A percentile compares a stretch with the other conserved stretches of the same genome.
Conservation (phyloP, 306 rosid species). For the Alnus rubra region DNA sequence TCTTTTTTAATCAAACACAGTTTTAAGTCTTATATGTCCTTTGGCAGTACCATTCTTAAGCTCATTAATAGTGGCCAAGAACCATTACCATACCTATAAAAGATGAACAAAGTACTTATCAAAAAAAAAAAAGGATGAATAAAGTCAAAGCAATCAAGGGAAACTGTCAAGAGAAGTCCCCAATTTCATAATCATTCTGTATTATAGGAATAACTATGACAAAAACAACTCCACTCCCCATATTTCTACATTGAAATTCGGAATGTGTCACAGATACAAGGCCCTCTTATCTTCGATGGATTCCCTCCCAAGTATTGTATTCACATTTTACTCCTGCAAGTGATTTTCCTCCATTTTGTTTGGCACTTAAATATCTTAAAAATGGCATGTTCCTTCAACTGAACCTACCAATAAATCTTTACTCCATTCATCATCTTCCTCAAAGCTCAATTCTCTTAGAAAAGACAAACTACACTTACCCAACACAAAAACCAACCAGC, state of each 20-base stretch:
- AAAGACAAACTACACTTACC: not conserved
- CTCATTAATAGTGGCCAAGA: not conserved
- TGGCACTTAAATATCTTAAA: not conserved
- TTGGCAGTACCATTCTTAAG: not conserved
- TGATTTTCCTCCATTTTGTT: not conserved
- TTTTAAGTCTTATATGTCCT: not conserved
- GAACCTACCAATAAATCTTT: not conserved
- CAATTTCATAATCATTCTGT: not conserved
- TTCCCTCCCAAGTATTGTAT: not conserved
- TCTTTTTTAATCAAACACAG: not conserved
- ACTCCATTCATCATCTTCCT: not conserved
- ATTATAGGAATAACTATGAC: not conserved
- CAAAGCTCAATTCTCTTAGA: not conserved
- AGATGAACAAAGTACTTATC: not conserved
- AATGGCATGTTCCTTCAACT: not conserved
- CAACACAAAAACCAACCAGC: not conserved
- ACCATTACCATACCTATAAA: not conserved
- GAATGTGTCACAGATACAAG: not conserved
- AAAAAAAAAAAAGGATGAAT: not conserved
- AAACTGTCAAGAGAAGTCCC: not conserved
- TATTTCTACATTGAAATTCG: not conserved
- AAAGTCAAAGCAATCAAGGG: not conserved
- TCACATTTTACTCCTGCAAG: not conserved
- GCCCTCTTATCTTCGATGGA: not conserved
- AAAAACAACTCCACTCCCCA: not conserved